Evolutionary conservation across 2,329 filamentous ascomycete genomes (phyloP), one percentile per base, ranked within the genome.

Genomic region (Hypoxylon sp.): DNA sequence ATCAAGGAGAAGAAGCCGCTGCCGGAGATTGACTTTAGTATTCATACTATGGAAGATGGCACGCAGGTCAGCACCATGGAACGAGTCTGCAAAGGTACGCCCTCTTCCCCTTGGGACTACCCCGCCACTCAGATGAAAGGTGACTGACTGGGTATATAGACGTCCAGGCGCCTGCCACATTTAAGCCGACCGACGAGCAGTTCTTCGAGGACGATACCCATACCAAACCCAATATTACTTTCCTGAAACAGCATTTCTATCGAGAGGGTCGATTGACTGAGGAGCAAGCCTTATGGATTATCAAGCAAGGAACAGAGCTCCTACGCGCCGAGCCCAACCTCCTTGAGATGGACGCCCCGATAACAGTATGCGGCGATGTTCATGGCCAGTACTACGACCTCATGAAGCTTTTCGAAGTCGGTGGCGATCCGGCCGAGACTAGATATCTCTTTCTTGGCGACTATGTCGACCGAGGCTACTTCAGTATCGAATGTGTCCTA

Each of bases 351-450:
- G 96, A 99, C 80, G 96, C 96, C 40, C 96, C 96, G 66, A 99
- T 99, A 77, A 99, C 96, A 8, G 96, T 99, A 52, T 99, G 96
- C 76, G 96, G 96, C 77, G 96, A 99, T 76, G 94, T 99, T 57
- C 96, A 99, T 80, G 96, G 96, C 72, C 96, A 99, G 82, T 99
- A 98, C 83, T 99, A 97, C 80, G 96, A 99, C 80, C 82, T 99
- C 77, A 99, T 99, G 96, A 99, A 99, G 85, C 86, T 99, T 32
- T 99, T 99, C 76, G 96, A 99, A 80, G 96, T 99, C 53, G 96
- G 96, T 71, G 96, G 96, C 70, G 96, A 99, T 79, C 96, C 96
- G 40, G 89, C 95, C 56, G 96, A 99, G 82, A 99, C 96, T 28
- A 85, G 96, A 76, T 99, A 99, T 80, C 88, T 99, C 64, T 99